Conservation (phyloP, 805 yeast genomes). For the Myxozyma monticola region DNA sequence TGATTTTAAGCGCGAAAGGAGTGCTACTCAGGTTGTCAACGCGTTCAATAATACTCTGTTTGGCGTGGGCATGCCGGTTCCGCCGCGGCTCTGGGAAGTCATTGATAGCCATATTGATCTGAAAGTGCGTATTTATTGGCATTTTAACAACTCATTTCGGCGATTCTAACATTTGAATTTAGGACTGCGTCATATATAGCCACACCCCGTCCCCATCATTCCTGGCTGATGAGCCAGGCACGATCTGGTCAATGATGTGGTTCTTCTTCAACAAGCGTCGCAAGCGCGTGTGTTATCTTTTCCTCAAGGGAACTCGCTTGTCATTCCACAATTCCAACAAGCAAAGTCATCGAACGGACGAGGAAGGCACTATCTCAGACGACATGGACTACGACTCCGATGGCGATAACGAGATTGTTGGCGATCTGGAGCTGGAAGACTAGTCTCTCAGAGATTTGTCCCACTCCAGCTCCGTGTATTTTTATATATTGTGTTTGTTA, state of each 20-base stretch:
- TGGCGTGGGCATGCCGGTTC: slow-evolving; percentile 53
- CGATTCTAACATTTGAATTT: not conserved
- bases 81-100: slow-evolving; percentile 84
- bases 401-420: slow-evolving; percentile 41
- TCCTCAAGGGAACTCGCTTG: slow-evolving; percentile 57
- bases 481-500: no score
- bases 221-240: slow-evolving; percentile 62
- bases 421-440: slow-evolving; percentile 44
- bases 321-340: slow-evolving; percentile 44
- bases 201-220: slow-evolving; percentile 55
- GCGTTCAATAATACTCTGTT: slow-evolving; percentile 75
- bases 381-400: slow-evolving; percentile 18
- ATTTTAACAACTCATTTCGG: not conserved
- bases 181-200: slow-evolving; percentile 30
- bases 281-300: slow-evolving; percentile 86
- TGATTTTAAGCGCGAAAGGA: slow-evolving; percentile 57
- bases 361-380: slow-evolving; percentile 36
- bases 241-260: slow-evolving; percentile 79
- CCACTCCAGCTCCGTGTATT: no score
- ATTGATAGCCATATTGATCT: slow-evolving; percentile 80
- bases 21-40: slow-evolving; percentile 49
- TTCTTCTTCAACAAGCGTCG: slow-evolving; percentile 87
- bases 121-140: slow-evolving; percentile 44
- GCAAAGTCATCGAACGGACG: slow-evolving; percentile 36
- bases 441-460: no score